Evolutionary conservation across 257 asterid species (phyloP), one percentile per base, ranked within the genome.

Genomic region (Osmanthus fragrans): DNA sequence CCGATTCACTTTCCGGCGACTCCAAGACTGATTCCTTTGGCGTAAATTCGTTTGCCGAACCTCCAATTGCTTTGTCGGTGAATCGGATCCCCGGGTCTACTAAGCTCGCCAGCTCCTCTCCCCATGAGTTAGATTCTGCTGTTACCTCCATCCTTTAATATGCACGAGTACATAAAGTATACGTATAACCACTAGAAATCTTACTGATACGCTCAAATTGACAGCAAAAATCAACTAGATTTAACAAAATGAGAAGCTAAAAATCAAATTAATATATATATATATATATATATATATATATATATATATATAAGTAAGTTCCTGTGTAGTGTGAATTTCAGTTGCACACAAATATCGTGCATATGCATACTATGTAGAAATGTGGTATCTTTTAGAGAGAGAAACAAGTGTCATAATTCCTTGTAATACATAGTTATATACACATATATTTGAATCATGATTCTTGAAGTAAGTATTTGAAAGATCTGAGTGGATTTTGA

Each of bases 61-160:
- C 77, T 65, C 80, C 72, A 65, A 77, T 37, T 0, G 90, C 80
- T 23, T 92, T 88, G 21, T 79, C 87, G 60, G 78, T 39, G 80
- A 84, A 89, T 76, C 82, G 76, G 71, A 88, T 82, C 30, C 92
- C 94, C 0, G 92, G 83, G 7, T 90, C 97, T 30, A 92, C 90
- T 66, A 94, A 80, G 83, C 94, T 88, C 6, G 89, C 97, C 10
- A 92, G 85, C 83, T 94, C 96, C 66, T 91, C 98, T 49, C 87
- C 80, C 98, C 97, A 94, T 60, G 91, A 87, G 81, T 85, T 87
- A 40, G 88, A 64, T 70, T 87, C 92, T 27, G 70, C 56, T 63
- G 88, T 76, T 73, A 86, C 87, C 73, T 82, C 94, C 98, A 92
- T 93, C 21, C 70, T 76, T 65, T 6, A 25, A 34, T 4, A 39